Conservation (phyloP, 2,329 filamentous ascomycete genomes). For the Pseudonectria buxi region DNA sequence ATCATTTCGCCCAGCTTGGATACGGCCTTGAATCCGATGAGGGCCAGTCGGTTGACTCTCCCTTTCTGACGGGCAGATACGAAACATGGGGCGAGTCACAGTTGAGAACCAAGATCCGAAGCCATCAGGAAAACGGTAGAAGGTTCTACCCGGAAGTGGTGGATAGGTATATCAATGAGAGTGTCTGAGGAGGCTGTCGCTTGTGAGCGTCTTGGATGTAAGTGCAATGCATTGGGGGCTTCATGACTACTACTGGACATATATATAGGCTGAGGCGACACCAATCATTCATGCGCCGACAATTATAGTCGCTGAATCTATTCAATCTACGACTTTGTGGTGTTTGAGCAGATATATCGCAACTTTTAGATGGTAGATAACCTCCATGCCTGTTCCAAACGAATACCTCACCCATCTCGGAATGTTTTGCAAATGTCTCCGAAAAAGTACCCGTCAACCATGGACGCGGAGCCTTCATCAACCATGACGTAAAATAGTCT, state of each 20-base stretch:
- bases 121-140: slow-evolving; percentile 41
- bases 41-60: slow-evolving; percentile 37
- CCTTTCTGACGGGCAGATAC: slow-evolving; percentile 42
- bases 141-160: slow-evolving; percentile 42
- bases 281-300: no score
- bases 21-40: slow-evolving; percentile 27
- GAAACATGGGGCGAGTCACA: slow-evolving; percentile 51
- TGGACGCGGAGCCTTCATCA: background rate
- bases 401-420: background rate
- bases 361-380: no score
- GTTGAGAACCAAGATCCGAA: slow-evolving; percentile 46
- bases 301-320: no score
- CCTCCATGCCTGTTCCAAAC: no score
- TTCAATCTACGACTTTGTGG: no score
- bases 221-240: no score
- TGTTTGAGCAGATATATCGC: no score
- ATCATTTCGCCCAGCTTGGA: slow-evolving; percentile 28
- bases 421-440: slow-evolving; percentile 15
- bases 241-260: no score
- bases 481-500: no score
- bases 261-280: no score
- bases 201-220: no score
- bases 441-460: slow-evolving; percentile 18
- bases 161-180: slow-evolving; percentile 39
- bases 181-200: background rate